Base-by-base conservation (phyloP, 805 yeast species). In the Crinitomyces ghanaensis region DNA sequence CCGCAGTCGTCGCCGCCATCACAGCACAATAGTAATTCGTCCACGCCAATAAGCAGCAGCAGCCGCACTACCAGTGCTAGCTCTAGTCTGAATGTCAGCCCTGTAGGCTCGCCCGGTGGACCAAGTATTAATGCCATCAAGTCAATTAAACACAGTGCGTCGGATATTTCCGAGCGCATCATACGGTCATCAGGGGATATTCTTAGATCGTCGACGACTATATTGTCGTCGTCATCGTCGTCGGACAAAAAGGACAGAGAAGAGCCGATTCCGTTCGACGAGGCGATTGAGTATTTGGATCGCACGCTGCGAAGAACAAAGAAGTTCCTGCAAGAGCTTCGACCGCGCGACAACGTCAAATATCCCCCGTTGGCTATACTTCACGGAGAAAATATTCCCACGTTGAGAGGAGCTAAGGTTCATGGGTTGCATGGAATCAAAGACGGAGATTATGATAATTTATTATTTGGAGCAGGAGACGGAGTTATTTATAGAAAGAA, bases 401-500 rank as follows among this genome's bases (percentile, higher is more conserved):
- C 94, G 0, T 86, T 83, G 3, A 66, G 91, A 33, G 93, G 88
- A 5, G 77, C 83, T 2, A 59, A 74, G 34, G 91, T 85, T 1
- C 52, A 62, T 20, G 70, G 76, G 4, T 51, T 51, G 7, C 68
- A 76, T 27, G 91, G 74, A 23, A 74, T 86, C 38, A 65, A 59
- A 37, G 64, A 68, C 25, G 95, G 94, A 3, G 68, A 72, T 42
- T 85, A 80, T 57, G 73, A 68, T 41, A 77, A 81, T 45, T 78
- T 83, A 46, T 72, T 68, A 45, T 85, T 82, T 48, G 94, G 93
- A 0, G 82, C 83, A 4, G 96, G 96, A 11, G 96, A 86, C 53
- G 96, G 96, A 27, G 95, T 86, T 13, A 83, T 83, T 1, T 81
- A 81, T 54, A 81, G 78, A 43, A 71, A 71, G 41, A 78, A 85